Evolutionary conservation across 1,284 basidiomycete genomes (phyloP).

Genomic region (Ceratorhiza oryzae-sativae): DNA sequence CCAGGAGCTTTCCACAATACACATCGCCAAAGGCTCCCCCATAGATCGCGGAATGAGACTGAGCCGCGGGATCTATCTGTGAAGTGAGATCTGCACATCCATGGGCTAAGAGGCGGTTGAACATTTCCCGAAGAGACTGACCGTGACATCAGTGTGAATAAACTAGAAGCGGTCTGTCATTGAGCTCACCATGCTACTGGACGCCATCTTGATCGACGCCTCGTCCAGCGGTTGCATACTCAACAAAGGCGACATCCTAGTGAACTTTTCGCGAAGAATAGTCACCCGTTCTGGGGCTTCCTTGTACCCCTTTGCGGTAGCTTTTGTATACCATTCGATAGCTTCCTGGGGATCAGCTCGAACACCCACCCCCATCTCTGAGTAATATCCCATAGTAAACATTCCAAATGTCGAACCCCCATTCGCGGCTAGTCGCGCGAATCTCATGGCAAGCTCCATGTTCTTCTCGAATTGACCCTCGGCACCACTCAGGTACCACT

Average conservation of each 20-base stretch:
- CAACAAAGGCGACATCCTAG: not conserved
- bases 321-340: slow-evolving; percentile 52
- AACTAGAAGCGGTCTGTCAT: not conserved
- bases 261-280: not conserved
- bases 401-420: slow-evolving; percentile 83
- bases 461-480: slow-evolving; percentile 85
- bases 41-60: not conserved
- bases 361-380: slow-evolving; percentile 63
- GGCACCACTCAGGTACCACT: slow-evolving; percentile 93
- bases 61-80: not conserved
- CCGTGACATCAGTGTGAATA: not conserved
- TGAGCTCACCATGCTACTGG: slow-evolving; percentile 7
- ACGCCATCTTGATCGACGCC: not conserved
- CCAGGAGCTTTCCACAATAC: not conserved
- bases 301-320: not conserved
- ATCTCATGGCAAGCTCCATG: slow-evolving; percentile 84
- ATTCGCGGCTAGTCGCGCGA: slow-evolving; percentile 87
- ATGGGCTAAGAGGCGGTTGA: not conserved
- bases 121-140: slow-evolving; percentile 13
- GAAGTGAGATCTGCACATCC: slow-evolving; percentile 11
- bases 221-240: not conserved
- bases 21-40: slow-evolving; percentile 18
- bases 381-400: slow-evolving; percentile 95
- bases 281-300: not conserved
- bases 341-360: slow-evolving; percentile 51